A percentile compares a stretch with the other conserved stretches of the same genome.
Evolutionary conservation across 805 yeast genomes (phyloP).

Genomic region (Saitoella complicata): DNA sequence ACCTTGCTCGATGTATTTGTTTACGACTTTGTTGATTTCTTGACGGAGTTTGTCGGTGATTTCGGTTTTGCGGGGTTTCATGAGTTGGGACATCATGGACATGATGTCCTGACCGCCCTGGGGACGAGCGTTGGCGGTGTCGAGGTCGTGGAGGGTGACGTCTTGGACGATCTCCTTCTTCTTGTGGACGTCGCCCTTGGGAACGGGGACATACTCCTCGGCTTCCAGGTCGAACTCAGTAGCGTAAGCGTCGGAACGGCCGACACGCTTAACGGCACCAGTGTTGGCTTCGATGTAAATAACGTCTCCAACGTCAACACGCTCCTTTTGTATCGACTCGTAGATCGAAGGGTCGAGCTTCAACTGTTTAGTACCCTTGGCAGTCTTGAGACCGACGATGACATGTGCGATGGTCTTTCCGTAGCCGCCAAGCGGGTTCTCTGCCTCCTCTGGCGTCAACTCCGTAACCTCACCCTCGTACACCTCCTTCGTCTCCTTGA

Average conservation of each 20-base stretch:
- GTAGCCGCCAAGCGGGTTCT: conserved; percentile 92
- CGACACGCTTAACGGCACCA: conserved; percentile 83
- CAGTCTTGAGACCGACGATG: conserved; percentile 80
- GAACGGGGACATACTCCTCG: conserved; percentile 95
- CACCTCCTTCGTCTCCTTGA: conserved; percentile 92
- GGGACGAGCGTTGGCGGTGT: conserved; percentile 90
- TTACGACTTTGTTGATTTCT: conserved; percentile 90
- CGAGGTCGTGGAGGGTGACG: conserved; percentile 89
- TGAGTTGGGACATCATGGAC: conserved; percentile 90
- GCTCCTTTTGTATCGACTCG: conserved; percentile 87
- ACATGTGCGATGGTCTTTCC: conserved; percentile 95
- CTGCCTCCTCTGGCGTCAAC: conserved; percentile 87
- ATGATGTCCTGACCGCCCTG: conserved; percentile 93
- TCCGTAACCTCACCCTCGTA: conserved; percentile 98
- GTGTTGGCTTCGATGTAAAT: conserved; percentile 94
- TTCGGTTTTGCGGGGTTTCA: conserved; percentile 92
- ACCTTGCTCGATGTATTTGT: conserved; percentile 93
- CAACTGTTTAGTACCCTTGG: conserved; percentile 76
- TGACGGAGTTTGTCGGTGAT: conserved; percentile 86
- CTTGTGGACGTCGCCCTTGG: conserved; percentile 97
- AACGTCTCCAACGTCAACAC: conserved; percentile 89
- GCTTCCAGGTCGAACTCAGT: conserved; percentile 97
- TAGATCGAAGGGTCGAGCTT: conserved; percentile 86
- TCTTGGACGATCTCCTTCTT: conserved; percentile 97
- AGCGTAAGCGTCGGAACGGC: conserved; percentile 96